These are phyloP conservation scores for Emericellopsis atlantica DNA, from an alignment of 2,329 filamentous ascomycete genomes.

Conservation along the genomic window DNA sequence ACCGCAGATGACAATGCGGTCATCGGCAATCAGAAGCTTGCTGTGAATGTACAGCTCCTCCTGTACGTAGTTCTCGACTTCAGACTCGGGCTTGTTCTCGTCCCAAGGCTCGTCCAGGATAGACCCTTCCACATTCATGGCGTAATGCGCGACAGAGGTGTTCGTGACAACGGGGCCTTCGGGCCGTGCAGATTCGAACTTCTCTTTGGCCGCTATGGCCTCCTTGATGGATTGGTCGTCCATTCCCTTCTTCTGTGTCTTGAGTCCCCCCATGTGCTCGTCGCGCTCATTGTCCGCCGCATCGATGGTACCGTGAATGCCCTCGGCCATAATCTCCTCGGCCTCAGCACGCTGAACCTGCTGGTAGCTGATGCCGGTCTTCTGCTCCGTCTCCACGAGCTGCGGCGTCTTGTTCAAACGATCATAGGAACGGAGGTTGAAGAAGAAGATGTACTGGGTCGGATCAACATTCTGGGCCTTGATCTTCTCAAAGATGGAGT, in stretches of 20 bases:
- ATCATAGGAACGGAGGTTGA: conserved; percentile 89
- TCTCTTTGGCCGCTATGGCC: conserved; percentile 32
- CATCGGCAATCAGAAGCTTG: conserved; percentile 83
- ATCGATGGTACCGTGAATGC: conserved; percentile 48
- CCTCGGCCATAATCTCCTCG: conserved; percentile 72
- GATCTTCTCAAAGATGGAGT: conserved; percentile 81
- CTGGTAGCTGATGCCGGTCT: conserved; percentile 73
- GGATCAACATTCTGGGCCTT: conserved; percentile 63
- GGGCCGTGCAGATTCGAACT: conserved; percentile 35
- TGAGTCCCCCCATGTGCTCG: conserved; percentile 31
- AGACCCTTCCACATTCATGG: conserved; percentile 55
- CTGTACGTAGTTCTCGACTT: conserved; percentile 82
- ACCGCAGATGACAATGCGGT: conserved; percentile 72
- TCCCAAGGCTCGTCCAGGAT: conserved; percentile 65
- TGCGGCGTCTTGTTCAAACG: conserved; percentile 72
- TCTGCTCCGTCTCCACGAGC: conserved; percentile 63
- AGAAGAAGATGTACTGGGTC: conserved; percentile 73
- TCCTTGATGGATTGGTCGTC: conserved; percentile 20
- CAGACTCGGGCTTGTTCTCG: conserved; percentile 54
- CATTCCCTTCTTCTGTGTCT: conserved; percentile 21
- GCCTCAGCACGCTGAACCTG: conserved; percentile 81
- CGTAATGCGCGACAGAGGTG: conserved; percentile 55
- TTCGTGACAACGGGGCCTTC: conserved; percentile 23
- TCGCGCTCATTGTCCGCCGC: conserved; percentile 30
- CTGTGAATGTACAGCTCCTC: conserved; percentile 94